Percentiles rank a stretch among this genome's conserved stretches.
phyloP scores from a whole-genome alignment of 2,329 filamentous ascomycete genomes.

The Ambrosiella beaveri region DNA sequence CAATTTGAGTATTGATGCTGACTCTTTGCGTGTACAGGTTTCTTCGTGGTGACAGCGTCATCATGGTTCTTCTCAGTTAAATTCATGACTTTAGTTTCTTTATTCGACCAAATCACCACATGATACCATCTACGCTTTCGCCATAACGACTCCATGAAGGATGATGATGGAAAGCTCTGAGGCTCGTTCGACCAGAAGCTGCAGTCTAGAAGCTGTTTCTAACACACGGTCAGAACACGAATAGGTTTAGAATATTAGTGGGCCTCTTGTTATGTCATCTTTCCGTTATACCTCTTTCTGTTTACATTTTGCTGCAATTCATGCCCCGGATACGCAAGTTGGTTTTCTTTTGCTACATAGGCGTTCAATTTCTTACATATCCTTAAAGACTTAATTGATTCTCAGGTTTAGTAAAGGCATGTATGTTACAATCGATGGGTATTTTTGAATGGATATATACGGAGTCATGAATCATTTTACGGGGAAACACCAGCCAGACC shows the following conservation, averaged over 20 bases:
- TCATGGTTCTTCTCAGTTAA: constrained; percentile 67
- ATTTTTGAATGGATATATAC: neutral
- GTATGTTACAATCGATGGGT: neutral
- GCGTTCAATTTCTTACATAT: constrained; percentile 21
- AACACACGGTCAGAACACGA: neutral
- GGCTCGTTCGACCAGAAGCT: neutral
- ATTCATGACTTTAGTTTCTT: constrained; percentile 5
- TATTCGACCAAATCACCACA: neutral
- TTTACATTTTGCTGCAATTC: constrained; percentile 16
- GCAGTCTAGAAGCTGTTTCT: neutral
- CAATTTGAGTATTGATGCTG: neutral
- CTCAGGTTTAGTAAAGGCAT: neutral
- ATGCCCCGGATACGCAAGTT: constrained; percentile 16
- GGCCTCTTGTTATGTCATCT: constrained; percentile 2
- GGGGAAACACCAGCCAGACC: constrained; percentile 42
- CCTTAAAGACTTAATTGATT: neutral
- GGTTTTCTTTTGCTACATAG: constrained; percentile 18
- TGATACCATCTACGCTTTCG: neutral
- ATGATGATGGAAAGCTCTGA: neutral
- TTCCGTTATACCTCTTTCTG: constrained; percentile 13
- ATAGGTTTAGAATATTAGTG: neutral
- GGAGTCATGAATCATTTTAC: neutral
- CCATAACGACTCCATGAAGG: constrained; percentile 11
- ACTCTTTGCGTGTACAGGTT: constrained; percentile 38
- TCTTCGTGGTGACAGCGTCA: constrained; percentile 71